A percentile compares a stretch with the other conserved stretches of the same genome.
Evolutionary conservation across 345 rosid genomes (phyloP).

Genomic region (Tarenaya hassleriana): DNA sequence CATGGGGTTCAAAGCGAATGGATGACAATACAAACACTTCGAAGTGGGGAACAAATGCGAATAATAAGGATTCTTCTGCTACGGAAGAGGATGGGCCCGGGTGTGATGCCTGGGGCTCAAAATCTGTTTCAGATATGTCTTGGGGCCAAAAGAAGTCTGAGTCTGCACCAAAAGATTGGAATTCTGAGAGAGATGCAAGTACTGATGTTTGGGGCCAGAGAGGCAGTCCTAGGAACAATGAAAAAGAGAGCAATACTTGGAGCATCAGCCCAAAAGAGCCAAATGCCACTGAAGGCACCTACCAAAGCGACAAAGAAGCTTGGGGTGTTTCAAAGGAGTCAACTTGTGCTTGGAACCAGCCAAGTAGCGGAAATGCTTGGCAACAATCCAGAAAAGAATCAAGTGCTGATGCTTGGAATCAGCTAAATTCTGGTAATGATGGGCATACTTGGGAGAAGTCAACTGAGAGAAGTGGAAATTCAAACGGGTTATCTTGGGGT

Average conservation of each 20-base stretch:
- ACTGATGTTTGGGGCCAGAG: not conserved
- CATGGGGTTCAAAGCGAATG: conserved; percentile 27
- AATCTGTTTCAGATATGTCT: conserved; percentile 18
- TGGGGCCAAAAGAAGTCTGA: conserved; percentile 10
- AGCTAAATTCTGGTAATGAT: not conserved
- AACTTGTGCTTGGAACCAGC: conserved; percentile 7
- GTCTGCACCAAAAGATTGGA: conserved; percentile 3
- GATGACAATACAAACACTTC: conserved; percentile 24
- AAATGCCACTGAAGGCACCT: not conserved
- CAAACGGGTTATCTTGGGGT: not conserved
- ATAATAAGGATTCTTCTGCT: conserved; percentile 9
- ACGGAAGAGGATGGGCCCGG: conserved; percentile 15
- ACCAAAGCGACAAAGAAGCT: not conserved
- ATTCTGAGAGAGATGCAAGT: conserved; percentile 4
- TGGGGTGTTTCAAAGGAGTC: not conserved
- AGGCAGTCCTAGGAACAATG: too few relatives aligned
- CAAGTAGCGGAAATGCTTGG: not conserved
- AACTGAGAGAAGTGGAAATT: not conserved
- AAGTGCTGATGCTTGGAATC: not conserved
- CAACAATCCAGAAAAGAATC: not conserved
- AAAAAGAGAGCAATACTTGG: conserved; percentile 6
- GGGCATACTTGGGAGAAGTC: conserved; percentile 7
- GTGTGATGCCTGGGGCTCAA: conserved; percentile 22
- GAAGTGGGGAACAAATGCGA: conserved; percentile 28
- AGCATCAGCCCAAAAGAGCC: not conserved